These are phyloP conservation scores for Elongisporangium prolatum DNA, from an alignment of 352 stramenopile species.

Conservation along the genomic window DNA sequence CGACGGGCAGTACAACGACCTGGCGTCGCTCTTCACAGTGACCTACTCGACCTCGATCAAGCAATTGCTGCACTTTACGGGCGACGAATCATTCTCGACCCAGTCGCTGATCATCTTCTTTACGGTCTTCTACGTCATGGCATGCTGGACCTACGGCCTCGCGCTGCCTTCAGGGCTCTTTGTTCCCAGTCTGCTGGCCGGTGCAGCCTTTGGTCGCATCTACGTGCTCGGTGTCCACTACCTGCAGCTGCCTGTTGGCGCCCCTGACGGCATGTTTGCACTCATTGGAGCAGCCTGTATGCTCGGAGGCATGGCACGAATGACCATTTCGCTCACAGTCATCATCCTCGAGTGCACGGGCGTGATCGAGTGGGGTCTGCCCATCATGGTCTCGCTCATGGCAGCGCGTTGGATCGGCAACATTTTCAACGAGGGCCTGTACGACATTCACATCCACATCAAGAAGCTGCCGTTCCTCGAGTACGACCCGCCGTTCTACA, in stretches of 20 bases:
- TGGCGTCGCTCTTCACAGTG: conserved; percentile 95
- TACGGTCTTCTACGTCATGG: conserved; percentile 90
- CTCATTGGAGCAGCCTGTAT: conserved; percentile 96
- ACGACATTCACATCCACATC: conserved; percentile 98
- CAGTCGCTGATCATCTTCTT: conserved; percentile 96
- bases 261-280: conserved; percentile 92
- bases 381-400: conserved; percentile 98
- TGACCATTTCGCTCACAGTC: conserved; percentile 98
- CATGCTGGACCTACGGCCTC: conserved; percentile 96
- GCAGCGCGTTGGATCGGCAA: conserved; percentile 95
- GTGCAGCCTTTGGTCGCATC: conserved; percentile 92
- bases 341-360: conserved; percentile 99
- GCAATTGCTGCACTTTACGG: conserved; percentile 96
- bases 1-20: conserved; percentile 96
- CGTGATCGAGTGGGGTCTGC: conserved; percentile 97
- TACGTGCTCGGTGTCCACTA: conserved; percentile 66
- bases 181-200: conserved; percentile 93
- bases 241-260: conserved; percentile 55
- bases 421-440: conserved; percentile 97
- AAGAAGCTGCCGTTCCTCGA: conserved; percentile 97
- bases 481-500: conserved; percentile 88
- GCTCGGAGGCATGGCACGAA: conserved; percentile 94
- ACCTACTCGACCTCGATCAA: conserved; percentile 94
- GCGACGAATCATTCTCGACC: conserved; percentile 88
- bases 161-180: conserved; percentile 97